These are phyloP conservation scores for Gryganskiella cystojenkinii DNA, from an alignment of 192 early-diverging fungal genomes.

Conservation along the genomic window DNA sequence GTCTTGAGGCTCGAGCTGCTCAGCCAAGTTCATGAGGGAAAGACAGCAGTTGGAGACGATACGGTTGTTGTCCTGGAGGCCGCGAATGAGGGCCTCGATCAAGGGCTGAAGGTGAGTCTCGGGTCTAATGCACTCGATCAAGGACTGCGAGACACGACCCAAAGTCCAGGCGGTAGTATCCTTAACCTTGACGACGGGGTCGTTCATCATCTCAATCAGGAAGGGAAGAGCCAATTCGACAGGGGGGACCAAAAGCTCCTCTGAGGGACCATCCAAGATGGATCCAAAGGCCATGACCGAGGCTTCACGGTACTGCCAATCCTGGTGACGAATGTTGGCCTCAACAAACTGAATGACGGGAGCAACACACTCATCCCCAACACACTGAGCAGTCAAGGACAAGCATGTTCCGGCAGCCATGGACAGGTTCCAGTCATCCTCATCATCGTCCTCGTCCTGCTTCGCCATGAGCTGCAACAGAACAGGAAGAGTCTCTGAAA, in stretches of 20 bases:
- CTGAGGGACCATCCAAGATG: slow-evolving; percentile 93
- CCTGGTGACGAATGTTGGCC: slow-evolving; percentile 79
- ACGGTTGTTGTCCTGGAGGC: slow-evolving; percentile 87
- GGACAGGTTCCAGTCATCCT: slow-evolving; percentile 98
- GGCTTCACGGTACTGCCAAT: slow-evolving; percentile 97
- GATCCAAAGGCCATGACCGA: slow-evolving; percentile 99
- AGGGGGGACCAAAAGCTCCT: slow-evolving; percentile 69
- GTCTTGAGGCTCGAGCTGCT: slow-evolving; percentile 77
- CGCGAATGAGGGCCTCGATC: slow-evolving; percentile 80
- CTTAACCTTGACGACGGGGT: slow-evolving; percentile 90
- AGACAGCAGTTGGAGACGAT: slow-evolving; percentile 97
- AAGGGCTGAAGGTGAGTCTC: slow-evolving; percentile 77
- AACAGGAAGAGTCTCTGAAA: slow-evolving; percentile 85
- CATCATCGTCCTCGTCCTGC: slow-evolving; percentile 98
- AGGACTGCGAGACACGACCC: slow-evolving; percentile 90
- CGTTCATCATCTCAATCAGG: slow-evolving; percentile 90
- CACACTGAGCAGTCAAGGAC: slow-evolving; percentile 84
- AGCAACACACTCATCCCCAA: slow-evolving; percentile 83
- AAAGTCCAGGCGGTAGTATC: slow-evolving; percentile 99
- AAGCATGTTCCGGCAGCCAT: slow-evolving; percentile 99
- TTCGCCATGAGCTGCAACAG: slow-evolving; percentile 92
- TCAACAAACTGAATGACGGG: slow-evolving; percentile 93
- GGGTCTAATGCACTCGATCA: slow-evolving; percentile 79
- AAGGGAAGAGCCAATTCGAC: slow-evolving; percentile 89
- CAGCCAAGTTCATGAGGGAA: slow-evolving; percentile 93